These are phyloP conservation scores for Kodamaea fukazawae DNA, from an alignment of 805 yeast species.

Conservation along the genomic window DNA sequence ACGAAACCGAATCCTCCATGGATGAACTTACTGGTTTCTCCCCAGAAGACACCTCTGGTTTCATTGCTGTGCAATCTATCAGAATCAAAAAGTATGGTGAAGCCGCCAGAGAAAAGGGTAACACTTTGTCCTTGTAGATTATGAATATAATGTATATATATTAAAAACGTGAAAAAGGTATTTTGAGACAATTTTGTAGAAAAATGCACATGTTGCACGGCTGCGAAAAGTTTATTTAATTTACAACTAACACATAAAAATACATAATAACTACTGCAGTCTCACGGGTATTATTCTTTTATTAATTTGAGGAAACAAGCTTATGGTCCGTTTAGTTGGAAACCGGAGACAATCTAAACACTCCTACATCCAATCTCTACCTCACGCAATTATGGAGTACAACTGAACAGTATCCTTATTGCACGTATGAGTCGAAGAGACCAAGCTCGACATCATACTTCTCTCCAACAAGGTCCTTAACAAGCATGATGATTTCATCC, in stretches of 20 bases:
- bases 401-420: no score
- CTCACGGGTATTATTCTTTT: no score
- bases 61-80: slow-evolving; percentile 96
- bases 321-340: no score
- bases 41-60: slow-evolving; percentile 95
- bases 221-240: no score
- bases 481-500: slow-evolving; percentile 28
- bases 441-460: slow-evolving; percentile 23
- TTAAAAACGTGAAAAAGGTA: neutral
- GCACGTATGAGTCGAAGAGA: slow-evolving; percentile 8
- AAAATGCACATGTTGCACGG: neutral
- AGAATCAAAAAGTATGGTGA: slow-evolving; percentile 98
- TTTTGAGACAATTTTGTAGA: neutral
- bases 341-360: no score
- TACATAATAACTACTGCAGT: no score
- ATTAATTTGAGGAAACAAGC: no score
- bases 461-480: slow-evolving; percentile 35
- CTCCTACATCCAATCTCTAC: no score
- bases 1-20: slow-evolving; percentile 98
- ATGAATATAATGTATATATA: slow-evolving; percentile 1
- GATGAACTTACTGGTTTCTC: slow-evolving; percentile 97
- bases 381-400: no score
- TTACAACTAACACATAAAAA: no score
- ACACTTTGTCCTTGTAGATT: slow-evolving; percentile 43
- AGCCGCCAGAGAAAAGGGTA: slow-evolving; percentile 80